Evolutionary conservation across 192 early-diverging fungal genomes (phyloP), one percentile per base, ranked within the genome.

Genomic region (Nowakowskiella sp.): DNA sequence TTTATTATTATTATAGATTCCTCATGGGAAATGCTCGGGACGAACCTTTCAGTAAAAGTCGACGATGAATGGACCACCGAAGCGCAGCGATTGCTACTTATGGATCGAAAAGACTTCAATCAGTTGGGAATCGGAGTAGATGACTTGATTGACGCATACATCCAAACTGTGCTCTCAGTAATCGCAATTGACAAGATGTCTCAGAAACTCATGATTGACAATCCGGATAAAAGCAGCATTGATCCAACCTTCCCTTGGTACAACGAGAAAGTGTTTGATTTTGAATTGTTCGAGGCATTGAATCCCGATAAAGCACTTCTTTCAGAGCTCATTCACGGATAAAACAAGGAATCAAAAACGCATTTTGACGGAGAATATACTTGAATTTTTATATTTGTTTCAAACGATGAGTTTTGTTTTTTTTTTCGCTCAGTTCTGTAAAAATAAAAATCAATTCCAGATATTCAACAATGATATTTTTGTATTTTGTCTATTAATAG

Each of bases 91-190:
- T 58, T 91, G 34, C 56, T 90, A 44, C 65, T 91, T n/a, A 89
- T 91, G 89, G 89, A 91, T 61, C 80, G 87, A 55, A 91, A 90
- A 58, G 89, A 91, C 55, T 90, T 91, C 43, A 91, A 91, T 62
- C 81, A 86, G 63, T 72, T 90, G 31, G 87, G 87, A 9, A 60
- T 90, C 31, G 89, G 87, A 6, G 76, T 91, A 43, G 89, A 90
- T 54, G 87, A 90, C 52, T 63, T 90, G 54, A 91, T 90, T 49
- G 89, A 91, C 51, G 87, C 85, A 1, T 90, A 90, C 55, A 87
- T 91, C 60, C 89, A 91, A 61, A 91, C 89, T 2, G 83, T 89
- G 19, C 57, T 90, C 29, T 76, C 78, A 36, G 86, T 91, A 6
- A 85, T 91, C 64, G 86, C 85, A 7, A 90, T 91, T 51, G 89